Conservation (phyloP, 495 filamentous ascomycete genomes). For the Penicillium ochrochloron region DNA sequence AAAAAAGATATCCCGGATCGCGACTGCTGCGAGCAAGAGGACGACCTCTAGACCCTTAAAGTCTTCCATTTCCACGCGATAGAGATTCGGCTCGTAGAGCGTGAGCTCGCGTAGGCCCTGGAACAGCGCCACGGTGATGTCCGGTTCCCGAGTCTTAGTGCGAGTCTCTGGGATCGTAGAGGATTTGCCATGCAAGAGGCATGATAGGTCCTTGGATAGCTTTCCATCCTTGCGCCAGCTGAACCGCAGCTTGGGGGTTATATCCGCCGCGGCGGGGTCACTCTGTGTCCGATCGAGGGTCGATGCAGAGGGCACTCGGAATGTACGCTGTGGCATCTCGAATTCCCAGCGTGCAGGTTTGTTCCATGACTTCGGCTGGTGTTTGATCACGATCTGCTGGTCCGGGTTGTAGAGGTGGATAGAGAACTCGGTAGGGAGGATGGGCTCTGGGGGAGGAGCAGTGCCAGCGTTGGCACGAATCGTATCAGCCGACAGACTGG, state of each 20-base stretch:
- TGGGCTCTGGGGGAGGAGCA: constrained; percentile 71
- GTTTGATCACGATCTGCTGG: constrained; percentile 72
- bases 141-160: constrained; percentile 83
- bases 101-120: constrained; percentile 70
- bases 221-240: constrained; percentile 92
- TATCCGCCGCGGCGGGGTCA: constrained; percentile 67
- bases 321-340: constrained; percentile 85
- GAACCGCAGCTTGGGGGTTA: constrained; percentile 81
- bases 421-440: constrained; percentile 76
- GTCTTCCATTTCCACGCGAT: constrained; percentile 90
- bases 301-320: constrained; percentile 76
- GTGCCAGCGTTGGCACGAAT: constrained; percentile 73
- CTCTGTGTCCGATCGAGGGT: constrained; percentile 75
- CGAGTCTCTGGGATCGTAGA: constrained; percentile 63
- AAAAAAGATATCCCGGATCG: constrained; percentile 88
- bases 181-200: constrained; percentile 76
- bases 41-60: constrained; percentile 91
- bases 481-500: constrained; percentile 77
- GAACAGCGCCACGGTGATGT: constrained; percentile 90
- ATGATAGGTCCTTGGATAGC: constrained; percentile 81
- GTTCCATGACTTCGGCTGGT: constrained; percentile 76
- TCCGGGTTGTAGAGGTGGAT: constrained; percentile 95
- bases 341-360: constrained; percentile 85
- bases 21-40: constrained; percentile 77
- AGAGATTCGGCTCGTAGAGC: constrained; percentile 90